Evolutionary conservation across 345 rosid species (phyloP).

Genomic region (Populus tremula): DNA sequence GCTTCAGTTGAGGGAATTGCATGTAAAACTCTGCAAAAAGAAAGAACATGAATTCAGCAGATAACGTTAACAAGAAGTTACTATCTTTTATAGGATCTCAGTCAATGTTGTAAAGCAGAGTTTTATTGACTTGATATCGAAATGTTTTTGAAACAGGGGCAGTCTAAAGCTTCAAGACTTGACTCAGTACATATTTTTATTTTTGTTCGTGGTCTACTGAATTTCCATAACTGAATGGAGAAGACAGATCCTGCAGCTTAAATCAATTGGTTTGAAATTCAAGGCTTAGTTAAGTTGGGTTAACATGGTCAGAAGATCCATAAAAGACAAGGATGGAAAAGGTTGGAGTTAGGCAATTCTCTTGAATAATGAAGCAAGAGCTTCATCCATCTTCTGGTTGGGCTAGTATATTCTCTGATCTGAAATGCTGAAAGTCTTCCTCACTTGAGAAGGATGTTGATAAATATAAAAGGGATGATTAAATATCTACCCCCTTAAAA

Average conservation of each 20-base stretch:
- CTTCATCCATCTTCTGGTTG: background rate
- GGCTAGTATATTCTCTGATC: background rate
- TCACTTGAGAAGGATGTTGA: background rate
- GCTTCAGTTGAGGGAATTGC: slow-evolving; percentile 91
- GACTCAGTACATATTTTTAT: background rate
- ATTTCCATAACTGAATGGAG: background rate
- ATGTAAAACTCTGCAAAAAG: slow-evolving; percentile 66
- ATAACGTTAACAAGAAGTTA: background rate
- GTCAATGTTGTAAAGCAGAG: background rate
- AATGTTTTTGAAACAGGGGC: background rate
- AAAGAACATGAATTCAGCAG: background rate
- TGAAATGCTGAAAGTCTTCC: background rate
- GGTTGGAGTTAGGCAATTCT: background rate
- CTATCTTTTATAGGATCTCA: background rate
- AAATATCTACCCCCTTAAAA: background rate
- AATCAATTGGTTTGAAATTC: too few relatives aligned
- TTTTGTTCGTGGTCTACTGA: background rate
- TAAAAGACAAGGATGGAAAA: too few relatives aligned
- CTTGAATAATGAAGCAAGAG: background rate
- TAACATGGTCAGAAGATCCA: too few relatives aligned
- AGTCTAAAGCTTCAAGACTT: background rate
- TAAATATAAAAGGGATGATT: background rate
- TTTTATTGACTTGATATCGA: background rate
- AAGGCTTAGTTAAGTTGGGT: too few relatives aligned
- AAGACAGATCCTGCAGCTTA: background rate